phyloP scores from a whole-genome alignment of 2,329 filamentous ascomycete species.

The Hymenoscyphus albidus region DNA sequence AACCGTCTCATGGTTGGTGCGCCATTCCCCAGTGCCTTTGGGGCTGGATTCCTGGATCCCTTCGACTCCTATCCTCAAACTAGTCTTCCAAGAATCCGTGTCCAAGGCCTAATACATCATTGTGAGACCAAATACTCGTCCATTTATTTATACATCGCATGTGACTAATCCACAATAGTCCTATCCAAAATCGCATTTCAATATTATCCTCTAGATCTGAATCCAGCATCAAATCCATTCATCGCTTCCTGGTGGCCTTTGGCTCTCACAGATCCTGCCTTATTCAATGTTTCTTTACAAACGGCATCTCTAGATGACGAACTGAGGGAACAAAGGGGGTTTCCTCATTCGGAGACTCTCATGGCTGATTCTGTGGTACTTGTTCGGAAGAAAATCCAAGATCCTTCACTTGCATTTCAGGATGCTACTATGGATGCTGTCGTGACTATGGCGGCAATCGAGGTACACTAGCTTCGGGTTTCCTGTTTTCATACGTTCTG shows the following conservation, averaged over 20 bases:
- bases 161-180: conserved; percentile 39
- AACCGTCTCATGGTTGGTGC: neutral
- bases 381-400: conserved; percentile 47
- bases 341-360: conserved; percentile 49
- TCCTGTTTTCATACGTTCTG: conserved; percentile 44
- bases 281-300: conserved; percentile 57
- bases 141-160: neutral
- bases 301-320: conserved; percentile 56
- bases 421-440: conserved; percentile 55
- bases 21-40: conserved; percentile 16
- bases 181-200: conserved; percentile 55
- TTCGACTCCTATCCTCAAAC: conserved; percentile 55
- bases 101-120: conserved; percentile 53
- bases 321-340: conserved; percentile 47
- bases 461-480: conserved; percentile 45
- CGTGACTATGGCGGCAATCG: conserved; percentile 54
- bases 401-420: conserved; percentile 45
- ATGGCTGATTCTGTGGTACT: conserved; percentile 55
- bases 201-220: conserved; percentile 55
- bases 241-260: conserved; percentile 58
- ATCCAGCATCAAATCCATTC: conserved; percentile 52
- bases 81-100: conserved; percentile 46
- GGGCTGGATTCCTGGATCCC: conserved; percentile 45
- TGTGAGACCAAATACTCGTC: conserved; percentile 40
- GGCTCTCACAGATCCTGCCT: conserved; percentile 50